Percentiles rank a stretch among this genome's conserved stretches.
phyloP scores from a whole-genome alignment of 495 filamentous ascomycete genomes.

The Lasiosphaeriaceae sp. region DNA sequence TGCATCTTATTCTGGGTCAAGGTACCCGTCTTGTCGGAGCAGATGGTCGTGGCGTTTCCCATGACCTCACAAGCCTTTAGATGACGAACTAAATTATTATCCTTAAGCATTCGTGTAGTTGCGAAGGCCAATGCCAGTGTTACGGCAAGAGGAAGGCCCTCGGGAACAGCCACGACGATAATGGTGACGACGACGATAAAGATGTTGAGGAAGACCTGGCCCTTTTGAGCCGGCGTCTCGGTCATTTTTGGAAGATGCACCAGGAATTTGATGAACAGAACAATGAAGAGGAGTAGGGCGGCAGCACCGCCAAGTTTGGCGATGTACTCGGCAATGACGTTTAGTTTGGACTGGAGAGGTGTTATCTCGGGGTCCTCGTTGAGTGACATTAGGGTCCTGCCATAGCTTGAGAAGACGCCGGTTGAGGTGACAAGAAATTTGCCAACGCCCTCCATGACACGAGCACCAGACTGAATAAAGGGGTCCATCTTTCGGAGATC shows the following conservation, averaged over 20 bases:
- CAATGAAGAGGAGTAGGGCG: slow-evolving; percentile 79
- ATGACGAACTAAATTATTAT: slow-evolving; percentile 89
- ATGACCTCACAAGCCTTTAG: slow-evolving; percentile 96
- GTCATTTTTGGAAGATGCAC: slow-evolving; percentile 56
- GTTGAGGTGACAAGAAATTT: slow-evolving; percentile 83
- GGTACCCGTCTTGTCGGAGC: slow-evolving; percentile 95
- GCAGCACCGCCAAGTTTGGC: slow-evolving; percentile 86
- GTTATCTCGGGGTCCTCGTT: slow-evolving; percentile 88
- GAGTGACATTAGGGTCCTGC: slow-evolving; percentile 91
- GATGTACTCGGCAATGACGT: slow-evolving; percentile 85
- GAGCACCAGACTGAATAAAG: slow-evolving; percentile 88
- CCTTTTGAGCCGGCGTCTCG: slow-evolving; percentile 65
- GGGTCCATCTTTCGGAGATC: slow-evolving; percentile 82
- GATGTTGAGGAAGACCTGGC: slow-evolving; percentile 82
- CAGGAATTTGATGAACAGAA: slow-evolving; percentile 90
- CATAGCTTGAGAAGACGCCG: slow-evolving; percentile 83
- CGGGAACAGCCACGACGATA: slow-evolving; percentile 91
- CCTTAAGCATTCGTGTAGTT: slow-evolving; percentile 90
- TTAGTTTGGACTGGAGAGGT: slow-evolving; percentile 90
- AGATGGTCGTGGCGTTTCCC: slow-evolving; percentile 95
- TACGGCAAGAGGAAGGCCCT: slow-evolving; percentile 88
- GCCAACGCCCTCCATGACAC: slow-evolving; percentile 88
- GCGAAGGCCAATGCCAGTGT: slow-evolving; percentile 92
- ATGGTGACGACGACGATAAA: slow-evolving; percentile 95
- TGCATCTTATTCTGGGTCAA: slow-evolving; percentile 93